Conservation (phyloP, 129 eudicot genomes). For the Pseudognaphalium luteoalbum region DNA sequence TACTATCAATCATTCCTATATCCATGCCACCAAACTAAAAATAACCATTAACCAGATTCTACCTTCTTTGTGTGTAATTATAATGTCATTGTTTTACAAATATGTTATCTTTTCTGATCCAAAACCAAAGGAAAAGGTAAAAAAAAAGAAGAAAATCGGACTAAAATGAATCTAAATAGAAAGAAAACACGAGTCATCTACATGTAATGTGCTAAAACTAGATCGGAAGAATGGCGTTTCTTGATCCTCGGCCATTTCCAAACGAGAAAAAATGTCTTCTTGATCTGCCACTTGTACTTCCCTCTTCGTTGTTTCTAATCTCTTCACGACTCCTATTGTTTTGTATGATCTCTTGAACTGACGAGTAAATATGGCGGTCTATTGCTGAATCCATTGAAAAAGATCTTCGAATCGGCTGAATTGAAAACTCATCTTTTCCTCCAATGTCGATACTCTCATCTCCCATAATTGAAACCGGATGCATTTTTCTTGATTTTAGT, state of each 20-base stretch:
- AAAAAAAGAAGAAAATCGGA: conserved; percentile 10
- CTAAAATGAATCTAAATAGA: conserved; percentile 12
- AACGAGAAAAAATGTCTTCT: conserved; percentile 66
- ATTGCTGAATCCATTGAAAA: conserved; percentile 94
- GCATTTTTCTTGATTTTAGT: conserved; percentile 48
- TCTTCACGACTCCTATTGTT: conserved; percentile 37
- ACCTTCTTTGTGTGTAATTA: conserved; percentile 15
- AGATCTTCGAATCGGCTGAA: conserved; percentile 72
- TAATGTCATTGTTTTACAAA: conserved; percentile 11
- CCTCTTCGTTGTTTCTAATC: conserved; percentile 49
- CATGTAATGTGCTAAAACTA: conserved; percentile 26
- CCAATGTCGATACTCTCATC: conserved; percentile 66
- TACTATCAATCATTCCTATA: conserved; percentile 43
- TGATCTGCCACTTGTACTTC: conserved; percentile 61
- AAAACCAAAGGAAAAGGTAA: background rate
- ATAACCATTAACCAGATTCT: conserved; percentile 22
- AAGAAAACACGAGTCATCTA: conserved; percentile 18
- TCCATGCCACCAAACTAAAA: conserved; percentile 39
- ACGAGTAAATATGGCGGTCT: conserved; percentile 51
- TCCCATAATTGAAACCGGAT: conserved; percentile 76
- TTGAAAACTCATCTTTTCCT: conserved; percentile 54
- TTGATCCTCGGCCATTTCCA: conserved; percentile 78
- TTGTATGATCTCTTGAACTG: conserved; percentile 64
- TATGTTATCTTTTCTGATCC: conserved; percentile 9
- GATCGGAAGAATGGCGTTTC: conserved; percentile 59